These are phyloP conservation scores for Gaeumannomyces sp. DNA, from an alignment of 2,329 filamentous ascomycete species.

Conservation along the genomic window DNA sequence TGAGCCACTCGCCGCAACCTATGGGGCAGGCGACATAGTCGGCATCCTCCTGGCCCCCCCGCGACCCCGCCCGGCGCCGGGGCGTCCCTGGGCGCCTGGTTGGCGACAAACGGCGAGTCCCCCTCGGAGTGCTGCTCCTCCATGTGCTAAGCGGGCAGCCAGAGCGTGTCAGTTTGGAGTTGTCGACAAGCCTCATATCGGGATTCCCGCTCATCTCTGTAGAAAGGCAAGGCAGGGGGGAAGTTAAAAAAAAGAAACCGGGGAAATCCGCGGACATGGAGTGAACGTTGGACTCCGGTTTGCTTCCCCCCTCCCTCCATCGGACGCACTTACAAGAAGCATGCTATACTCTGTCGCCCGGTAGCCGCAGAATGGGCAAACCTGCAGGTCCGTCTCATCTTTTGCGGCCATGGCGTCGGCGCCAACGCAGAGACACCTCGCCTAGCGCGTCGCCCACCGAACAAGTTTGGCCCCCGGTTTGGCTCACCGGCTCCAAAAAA, in stretches of 20 bases:
- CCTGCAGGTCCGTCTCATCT: constrained; percentile 12
- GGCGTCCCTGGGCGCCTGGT: constrained; percentile 8
- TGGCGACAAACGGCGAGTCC: constrained; percentile 10
- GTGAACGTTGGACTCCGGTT: background rate
- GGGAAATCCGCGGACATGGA: background rate
- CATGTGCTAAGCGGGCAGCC: constrained; percentile 23
- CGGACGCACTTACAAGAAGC: constrained; percentile 25
- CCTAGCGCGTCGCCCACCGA: background rate
- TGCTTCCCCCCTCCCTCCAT: too few relatives aligned
- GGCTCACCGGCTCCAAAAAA: background rate
- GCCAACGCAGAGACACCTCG: background rate
- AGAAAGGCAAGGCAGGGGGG: background rate
- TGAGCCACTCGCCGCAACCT: constrained; percentile 54
- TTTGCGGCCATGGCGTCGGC: background rate
- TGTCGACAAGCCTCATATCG: background rate
- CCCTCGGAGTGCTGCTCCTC: constrained; percentile 18
- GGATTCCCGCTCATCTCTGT: background rate
- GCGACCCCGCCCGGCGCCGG: constrained; percentile 16
- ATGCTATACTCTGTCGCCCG: constrained; percentile 30
- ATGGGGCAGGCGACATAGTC: constrained; percentile 47
- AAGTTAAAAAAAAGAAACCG: background rate
- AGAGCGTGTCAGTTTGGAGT: constrained; percentile 4
- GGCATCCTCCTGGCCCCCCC: constrained; percentile 22
- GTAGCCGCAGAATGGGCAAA: constrained; percentile 35
- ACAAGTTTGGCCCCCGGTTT: background rate